These are phyloP conservation scores for Cryptosporidium tyzzeri DNA, from an alignment of 169 alveolate species.

Conservation along the genomic window DNA sequence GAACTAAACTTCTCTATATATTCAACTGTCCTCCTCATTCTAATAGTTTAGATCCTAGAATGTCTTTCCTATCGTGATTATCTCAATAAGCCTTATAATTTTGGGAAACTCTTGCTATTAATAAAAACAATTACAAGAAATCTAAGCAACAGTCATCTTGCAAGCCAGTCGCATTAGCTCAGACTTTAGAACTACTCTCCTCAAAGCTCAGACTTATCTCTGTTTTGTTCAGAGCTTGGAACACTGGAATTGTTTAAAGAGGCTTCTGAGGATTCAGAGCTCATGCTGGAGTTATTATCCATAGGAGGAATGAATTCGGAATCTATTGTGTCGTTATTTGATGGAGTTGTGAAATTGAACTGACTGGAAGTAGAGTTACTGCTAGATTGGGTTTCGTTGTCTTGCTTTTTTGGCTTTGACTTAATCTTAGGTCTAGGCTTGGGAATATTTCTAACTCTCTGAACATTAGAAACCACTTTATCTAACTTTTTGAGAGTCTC, in stretches of 20 bases:
- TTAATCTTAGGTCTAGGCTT: slow-evolving; percentile 73
- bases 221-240: slow-evolving; percentile 22
- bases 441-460: slow-evolving; percentile 40
- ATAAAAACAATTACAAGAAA: neutral
- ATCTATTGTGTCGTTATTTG: neutral
- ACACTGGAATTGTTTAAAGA: neutral
- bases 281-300: neutral
- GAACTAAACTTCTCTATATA: neutral
- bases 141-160: neutral
- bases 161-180: neutral
- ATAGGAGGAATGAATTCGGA: slow-evolving; percentile 5
- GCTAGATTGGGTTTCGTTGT: neutral
- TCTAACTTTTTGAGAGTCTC: slow-evolving; percentile 25
- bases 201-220: slow-evolving; percentile 21
- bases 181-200: neutral
- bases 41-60: neutral
- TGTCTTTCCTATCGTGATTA: neutral
- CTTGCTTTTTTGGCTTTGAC: slow-evolving; percentile 22
- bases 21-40: neutral
- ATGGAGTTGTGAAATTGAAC: neutral
- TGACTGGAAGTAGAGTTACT: slow-evolving; percentile 3
- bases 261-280: neutral
- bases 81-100: slow-evolving; percentile 1
- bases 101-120: neutral
- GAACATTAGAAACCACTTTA: slow-evolving; percentile 11